Evolutionary conservation across 2,329 filamentous ascomycete genomes (phyloP).

Genomic region (Colletotrichum graminicola): DNA sequence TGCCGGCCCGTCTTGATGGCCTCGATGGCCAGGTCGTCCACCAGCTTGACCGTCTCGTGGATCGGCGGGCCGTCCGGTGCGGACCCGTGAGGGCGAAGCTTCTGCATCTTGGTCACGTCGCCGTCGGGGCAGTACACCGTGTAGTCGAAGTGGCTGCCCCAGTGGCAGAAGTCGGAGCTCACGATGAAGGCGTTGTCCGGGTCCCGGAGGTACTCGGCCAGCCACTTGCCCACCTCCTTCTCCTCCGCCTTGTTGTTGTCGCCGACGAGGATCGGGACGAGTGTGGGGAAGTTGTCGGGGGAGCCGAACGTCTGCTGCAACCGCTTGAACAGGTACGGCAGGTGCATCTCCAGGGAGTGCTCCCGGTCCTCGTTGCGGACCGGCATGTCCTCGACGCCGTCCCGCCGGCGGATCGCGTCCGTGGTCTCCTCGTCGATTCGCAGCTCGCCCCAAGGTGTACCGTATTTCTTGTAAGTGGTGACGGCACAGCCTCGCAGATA

Average conservation of each 20-base stretch:
- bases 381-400: conserved; percentile 69
- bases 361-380: conserved; percentile 79
- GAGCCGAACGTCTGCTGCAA: conserved; percentile 65
- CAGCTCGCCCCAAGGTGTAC: conserved; percentile 80
- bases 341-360: conserved; percentile 96
- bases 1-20: conserved; percentile 85
- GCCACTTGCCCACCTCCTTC: conserved; percentile 73
- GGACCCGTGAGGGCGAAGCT: conserved; percentile 50
- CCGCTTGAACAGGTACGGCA: conserved; percentile 91
- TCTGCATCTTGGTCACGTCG: conserved; percentile 55
- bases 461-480: conserved; percentile 77
- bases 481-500: conserved; percentile 83
- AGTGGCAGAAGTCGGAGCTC: conserved; percentile 97
- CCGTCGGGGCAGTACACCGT: conserved; percentile 74
- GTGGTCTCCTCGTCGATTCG: conserved; percentile 71
- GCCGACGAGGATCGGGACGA: conserved; percentile 90
- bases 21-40: conserved; percentile 87
- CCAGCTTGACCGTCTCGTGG: conserved; percentile 83
- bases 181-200: conserved; percentile 85
- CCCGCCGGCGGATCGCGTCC: conserved; percentile 47
- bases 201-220: conserved; percentile 83
- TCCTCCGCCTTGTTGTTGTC: conserved; percentile 77
- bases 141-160: conserved; percentile 88
- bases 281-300: conserved; percentile 71
- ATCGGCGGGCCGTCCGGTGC: conserved; percentile 67